Percentiles rank a stretch among this genome's conserved stretches.
These are phyloP conservation scores for Nicotiana tabacum DNA, from an alignment of 257 asterid genomes.

Conservation along the genomic window DNA sequence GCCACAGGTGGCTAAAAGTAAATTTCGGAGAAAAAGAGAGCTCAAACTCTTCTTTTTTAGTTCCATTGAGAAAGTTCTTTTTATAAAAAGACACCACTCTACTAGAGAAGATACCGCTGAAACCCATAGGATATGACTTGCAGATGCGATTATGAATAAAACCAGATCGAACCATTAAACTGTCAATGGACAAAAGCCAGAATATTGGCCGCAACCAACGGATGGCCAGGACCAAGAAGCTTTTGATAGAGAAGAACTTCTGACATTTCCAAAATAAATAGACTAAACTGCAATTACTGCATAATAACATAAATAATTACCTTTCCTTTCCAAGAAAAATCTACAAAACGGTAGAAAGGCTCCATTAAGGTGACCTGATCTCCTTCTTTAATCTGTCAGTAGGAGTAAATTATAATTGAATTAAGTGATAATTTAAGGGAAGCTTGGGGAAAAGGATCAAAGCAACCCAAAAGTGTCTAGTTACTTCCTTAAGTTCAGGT, in stretches of 20 bases:
- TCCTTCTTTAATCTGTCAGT: conserved; percentile 71
- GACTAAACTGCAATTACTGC: neutral
- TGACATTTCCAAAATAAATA: neutral
- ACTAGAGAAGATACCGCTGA: no score
- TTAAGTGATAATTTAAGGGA: neutral
- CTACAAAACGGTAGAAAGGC: conserved; percentile 54
- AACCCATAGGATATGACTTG: neutral
- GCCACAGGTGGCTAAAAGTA: neutral
- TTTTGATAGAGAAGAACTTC: neutral
- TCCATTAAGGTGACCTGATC: conserved; percentile 71
- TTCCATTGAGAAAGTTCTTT: neutral
- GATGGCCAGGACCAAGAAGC: neutral
- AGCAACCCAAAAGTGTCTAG: neutral
- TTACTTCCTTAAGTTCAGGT: neutral
- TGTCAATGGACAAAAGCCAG: neutral
- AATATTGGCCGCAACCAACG: no score
- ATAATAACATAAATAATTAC: conserved; percentile 27
- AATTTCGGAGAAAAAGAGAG: no score
- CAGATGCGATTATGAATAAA: neutral
- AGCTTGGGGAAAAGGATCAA: neutral
- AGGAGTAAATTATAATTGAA: conserved; percentile 9
- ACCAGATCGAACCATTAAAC: neutral
- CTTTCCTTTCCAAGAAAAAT: conserved; percentile 82
- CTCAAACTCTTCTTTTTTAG: neutral
- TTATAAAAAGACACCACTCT: neutral